These are phyloP conservation scores for Pachysandra terminalis DNA, from an alignment of 164 flowering plant genomes.

Conservation along the genomic window DNA sequence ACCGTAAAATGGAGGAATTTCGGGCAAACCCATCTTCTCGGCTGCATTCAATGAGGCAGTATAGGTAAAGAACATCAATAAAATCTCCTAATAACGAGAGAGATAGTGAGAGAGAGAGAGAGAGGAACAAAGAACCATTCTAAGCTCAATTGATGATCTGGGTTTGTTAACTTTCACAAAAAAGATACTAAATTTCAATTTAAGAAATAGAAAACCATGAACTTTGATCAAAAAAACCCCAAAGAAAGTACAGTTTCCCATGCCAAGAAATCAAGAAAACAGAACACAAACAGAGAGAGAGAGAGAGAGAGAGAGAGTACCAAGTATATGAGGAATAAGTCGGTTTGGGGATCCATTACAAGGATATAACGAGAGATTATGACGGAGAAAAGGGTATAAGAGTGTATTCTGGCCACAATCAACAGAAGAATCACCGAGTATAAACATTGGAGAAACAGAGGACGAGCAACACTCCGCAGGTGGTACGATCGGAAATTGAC, in stretches of 20 bases:
- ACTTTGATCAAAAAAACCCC: not conserved
- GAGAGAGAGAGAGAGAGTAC: conserved; percentile 29
- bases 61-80: too few species aligned
- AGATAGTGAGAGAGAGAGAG: not conserved
- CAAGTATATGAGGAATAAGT: conserved; percentile 64
- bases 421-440: conserved; percentile 78
- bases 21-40: conserved; percentile 48
- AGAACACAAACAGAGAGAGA: not conserved
- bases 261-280: conserved; percentile 7
- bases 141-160: not conserved
- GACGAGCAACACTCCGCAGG: not conserved
- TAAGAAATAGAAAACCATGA: not conserved
- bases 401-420: conserved; percentile 59
- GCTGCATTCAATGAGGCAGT: conserved; percentile 39
- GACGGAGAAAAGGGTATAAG: conserved; percentile 37
- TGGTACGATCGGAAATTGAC: not conserved
- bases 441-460: conserved; percentile 35
- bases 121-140: not conserved
- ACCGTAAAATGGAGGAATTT: conserved; percentile 42
- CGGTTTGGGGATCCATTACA: conserved; percentile 41
- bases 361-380: conserved; percentile 39
- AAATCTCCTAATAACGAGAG: not conserved
- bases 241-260: not conserved
- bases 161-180: not conserved
- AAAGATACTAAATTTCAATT: not conserved